phyloP scores from a whole-genome alignment of 2,329 filamentous ascomycete genomes.

The Bipolaris bicolor region DNA sequence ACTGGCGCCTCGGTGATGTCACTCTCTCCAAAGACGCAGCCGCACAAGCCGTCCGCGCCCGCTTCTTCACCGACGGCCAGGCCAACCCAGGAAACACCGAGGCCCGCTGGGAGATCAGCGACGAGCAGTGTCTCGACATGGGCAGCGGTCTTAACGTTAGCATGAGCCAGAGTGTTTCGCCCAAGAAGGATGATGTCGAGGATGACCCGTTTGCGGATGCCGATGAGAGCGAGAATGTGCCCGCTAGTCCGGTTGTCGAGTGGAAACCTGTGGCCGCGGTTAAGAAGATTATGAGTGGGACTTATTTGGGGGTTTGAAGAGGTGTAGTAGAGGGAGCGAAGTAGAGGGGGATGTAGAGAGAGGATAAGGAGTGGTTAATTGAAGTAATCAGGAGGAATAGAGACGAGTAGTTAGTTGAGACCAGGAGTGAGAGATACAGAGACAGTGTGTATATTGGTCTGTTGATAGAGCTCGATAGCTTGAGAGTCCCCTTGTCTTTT shows the following conservation, averaged over 20 bases:
- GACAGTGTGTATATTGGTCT: neutral
- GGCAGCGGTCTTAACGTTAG: constrained; percentile 69
- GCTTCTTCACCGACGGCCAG: constrained; percentile 75
- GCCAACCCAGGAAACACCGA: constrained; percentile 79
- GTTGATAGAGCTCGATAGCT: neutral
- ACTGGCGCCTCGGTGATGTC: constrained; percentile 81
- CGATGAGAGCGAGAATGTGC: constrained; percentile 43
- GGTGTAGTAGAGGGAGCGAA: neutral
- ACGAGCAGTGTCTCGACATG: constrained; percentile 54
- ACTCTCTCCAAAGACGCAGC: constrained; percentile 63
- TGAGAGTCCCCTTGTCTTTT: neutral
- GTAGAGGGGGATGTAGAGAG: neutral
- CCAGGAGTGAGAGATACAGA: neutral
- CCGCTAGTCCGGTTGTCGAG: constrained; percentile 30
- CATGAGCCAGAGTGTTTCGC: constrained; percentile 31
- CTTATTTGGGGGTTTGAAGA: constrained; percentile 43
- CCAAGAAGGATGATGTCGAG: constrained; percentile 50
- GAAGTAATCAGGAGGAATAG: neutral
- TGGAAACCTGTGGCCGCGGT: constrained; percentile 46
- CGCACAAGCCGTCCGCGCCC: constrained; percentile 79
- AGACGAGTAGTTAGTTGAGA: neutral
- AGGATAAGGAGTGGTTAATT: neutral
- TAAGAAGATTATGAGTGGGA: constrained; percentile 48
- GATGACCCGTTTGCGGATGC: constrained; percentile 76
- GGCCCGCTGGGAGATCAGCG: constrained; percentile 76